Evolutionary conservation across 208 protist genomes (phyloP).

Genomic region (Leishmania arabica): DNA sequence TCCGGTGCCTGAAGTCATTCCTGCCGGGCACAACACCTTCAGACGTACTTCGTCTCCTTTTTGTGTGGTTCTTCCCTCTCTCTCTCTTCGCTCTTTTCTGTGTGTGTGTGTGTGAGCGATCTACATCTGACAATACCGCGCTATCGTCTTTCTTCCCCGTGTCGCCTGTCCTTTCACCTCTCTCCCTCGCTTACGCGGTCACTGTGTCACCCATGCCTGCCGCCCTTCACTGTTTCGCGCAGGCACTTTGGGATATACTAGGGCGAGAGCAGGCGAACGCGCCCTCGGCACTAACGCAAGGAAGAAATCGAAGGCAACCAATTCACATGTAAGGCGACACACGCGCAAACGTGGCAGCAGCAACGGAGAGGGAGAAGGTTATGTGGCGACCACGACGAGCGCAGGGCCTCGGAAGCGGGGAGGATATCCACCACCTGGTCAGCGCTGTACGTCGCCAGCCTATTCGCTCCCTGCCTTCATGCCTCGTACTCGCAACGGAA

Average conservation of each 20-base stretch:
- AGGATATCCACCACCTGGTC: background rate
- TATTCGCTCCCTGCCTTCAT: background rate
- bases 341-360: background rate
- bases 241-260: background rate
- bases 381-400: conserved; percentile 1
- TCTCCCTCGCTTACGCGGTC: background rate
- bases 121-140: no score
- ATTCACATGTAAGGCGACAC: background rate
- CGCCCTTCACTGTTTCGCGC: background rate
- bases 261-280: background rate
- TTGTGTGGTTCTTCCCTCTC: background rate
- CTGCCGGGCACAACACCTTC: background rate
- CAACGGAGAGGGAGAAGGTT: background rate
- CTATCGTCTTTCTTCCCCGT: no score
- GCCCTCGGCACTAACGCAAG: background rate
- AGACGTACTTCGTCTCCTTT: background rate
- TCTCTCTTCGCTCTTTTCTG: background rate
- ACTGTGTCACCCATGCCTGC: background rate
- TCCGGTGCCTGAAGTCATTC: background rate
- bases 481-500: background rate
- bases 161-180: background rate
- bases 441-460: background rate
- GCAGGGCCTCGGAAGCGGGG: background rate
- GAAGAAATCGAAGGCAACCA: background rate
- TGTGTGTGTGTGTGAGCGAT: background rate